Evolutionary conservation across 768 basidiomycete species (phyloP).

Genomic region (Clavulina sp.): DNA sequence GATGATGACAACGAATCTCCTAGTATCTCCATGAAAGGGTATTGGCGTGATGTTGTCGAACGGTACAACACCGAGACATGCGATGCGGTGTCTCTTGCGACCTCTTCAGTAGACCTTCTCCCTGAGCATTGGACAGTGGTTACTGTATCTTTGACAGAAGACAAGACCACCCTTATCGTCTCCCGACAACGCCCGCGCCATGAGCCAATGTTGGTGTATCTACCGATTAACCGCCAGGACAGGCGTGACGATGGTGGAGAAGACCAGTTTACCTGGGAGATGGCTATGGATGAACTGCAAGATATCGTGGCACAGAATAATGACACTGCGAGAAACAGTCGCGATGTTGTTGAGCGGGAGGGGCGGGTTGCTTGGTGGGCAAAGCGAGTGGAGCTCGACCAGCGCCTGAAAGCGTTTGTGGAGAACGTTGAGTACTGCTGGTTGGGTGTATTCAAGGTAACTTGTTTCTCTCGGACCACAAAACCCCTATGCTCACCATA

Average conservation of each 20-base stretch:
- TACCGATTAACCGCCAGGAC: constrained; percentile 63
- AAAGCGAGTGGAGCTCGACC: constrained; percentile 55
- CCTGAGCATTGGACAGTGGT: constrained; percentile 72
- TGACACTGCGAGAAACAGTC: constrained; percentile 53
- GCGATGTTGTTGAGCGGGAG: constrained; percentile 46
- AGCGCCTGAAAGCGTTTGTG: constrained; percentile 51
- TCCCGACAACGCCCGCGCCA: constrained; percentile 50
- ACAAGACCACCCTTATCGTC: constrained; percentile 67
- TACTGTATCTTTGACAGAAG: constrained; percentile 67
- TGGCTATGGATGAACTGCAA: constrained; percentile 51
- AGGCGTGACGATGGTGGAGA: constrained; percentile 59
- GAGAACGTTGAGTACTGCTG: constrained; percentile 88
- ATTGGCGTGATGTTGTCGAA: constrained; percentile 43
- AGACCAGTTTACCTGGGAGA: constrained; percentile 48
- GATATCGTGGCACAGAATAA: constrained; percentile 73
- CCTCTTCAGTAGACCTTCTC: constrained; percentile 28
- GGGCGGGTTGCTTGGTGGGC: constrained; percentile 78
- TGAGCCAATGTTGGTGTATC: constrained; percentile 64
- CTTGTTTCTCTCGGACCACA: constrained; percentile 11
- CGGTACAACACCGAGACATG: constrained; percentile 29
- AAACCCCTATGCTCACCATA: background rate
- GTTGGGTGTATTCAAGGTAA: constrained; percentile 93
- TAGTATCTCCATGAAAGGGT: constrained; percentile 24
- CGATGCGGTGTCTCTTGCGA: constrained; percentile 26
- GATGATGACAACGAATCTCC: constrained; percentile 15